These are phyloP conservation scores for Wickerhamomyces mucosus DNA, from an alignment of 805 yeast genomes.

Conservation along the genomic window DNA sequence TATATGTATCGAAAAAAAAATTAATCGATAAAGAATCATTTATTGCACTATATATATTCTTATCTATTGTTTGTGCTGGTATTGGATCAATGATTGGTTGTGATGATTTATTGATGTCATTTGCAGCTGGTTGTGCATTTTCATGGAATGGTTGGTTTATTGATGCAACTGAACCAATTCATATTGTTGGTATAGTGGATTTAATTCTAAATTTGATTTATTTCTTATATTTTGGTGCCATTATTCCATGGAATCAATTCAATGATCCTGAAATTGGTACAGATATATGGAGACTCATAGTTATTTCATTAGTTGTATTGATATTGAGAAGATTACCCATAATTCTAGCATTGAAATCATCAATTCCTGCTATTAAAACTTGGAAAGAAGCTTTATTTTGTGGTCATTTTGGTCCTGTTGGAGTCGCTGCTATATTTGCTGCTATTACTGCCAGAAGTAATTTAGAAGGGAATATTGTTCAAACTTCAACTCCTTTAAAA, in stretches of 20 bases:
- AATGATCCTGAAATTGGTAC: conserved; percentile 54
- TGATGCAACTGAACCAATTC: conserved; percentile 70
- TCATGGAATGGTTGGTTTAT: conserved; percentile 93
- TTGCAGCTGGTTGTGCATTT: conserved; percentile 90
- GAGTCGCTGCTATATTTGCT: conserved; percentile 88
- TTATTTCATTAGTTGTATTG: conserved; percentile 65
- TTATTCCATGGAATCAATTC: conserved; percentile 80
- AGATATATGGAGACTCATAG: conserved; percentile 68
- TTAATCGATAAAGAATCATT: conserved; percentile 85
- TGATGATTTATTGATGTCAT: conserved; percentile 81
- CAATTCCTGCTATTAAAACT: conserved; percentile 78
- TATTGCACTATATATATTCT: conserved; percentile 70
- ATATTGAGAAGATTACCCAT: conserved; percentile 79
- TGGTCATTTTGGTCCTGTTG: conserved; percentile 95
- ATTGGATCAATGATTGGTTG: conserved; percentile 81
- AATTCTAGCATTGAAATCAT: conserved; percentile 60
- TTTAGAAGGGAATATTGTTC: conserved; percentile 43
- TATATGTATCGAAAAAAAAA: conserved; percentile 58
- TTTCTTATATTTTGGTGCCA: conserved; percentile 84
- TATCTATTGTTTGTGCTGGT: conserved; percentile 82
- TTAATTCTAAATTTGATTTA: conserved; percentile 73
- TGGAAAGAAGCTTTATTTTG: conserved; percentile 94
- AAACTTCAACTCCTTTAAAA: conserved; percentile 47
- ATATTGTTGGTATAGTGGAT: conserved; percentile 86
- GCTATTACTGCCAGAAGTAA: conserved; percentile 69